Evolutionary conservation across 148 eudicot species (phyloP), one percentile per base, ranked within the genome.

Genomic region (Heliamphora exappendiculata): DNA sequence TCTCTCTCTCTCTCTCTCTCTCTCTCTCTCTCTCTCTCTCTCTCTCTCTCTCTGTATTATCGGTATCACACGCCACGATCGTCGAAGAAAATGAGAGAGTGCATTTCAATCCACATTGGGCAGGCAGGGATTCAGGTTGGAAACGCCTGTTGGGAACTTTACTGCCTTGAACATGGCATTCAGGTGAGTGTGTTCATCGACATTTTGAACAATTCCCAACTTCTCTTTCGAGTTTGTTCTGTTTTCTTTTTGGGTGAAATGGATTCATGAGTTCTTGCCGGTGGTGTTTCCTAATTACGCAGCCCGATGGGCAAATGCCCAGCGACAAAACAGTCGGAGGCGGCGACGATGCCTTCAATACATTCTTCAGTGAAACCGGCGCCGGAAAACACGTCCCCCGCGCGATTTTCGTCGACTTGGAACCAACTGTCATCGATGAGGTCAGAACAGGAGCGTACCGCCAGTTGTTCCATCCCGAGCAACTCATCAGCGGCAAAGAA

Each of bases 271-370:
- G 1, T 20, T 24, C 1, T 69, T 26, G 16, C 2, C 1, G 11
- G 24, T 10, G 0, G 11, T 1, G 1, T 58, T 58, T 58, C 12
- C 3, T 26, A 58, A 22, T 29, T 20, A 1, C 24, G 17, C 44
- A 71, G 75, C 75, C 75, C n/a, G 75, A 71, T 71, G 75, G 75
- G 0, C 75, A 71, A 51, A 71, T 71, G 75, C 75, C 75, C 6
- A 71, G 75, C 44, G 75, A 71, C 75, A 71, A 71, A 24, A 71
- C 75, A 2, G 75, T 71, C 19, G 75, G 75, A 1, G 75, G 75
- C 17, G 75, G 75, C 0, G 75, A 71, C 5, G 75, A 71, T 4
- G 75, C 75, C 9, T 71, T 71, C 62, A 71, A 71, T 45, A 71
- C 75, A 0, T 71, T 71, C 29, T 71, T 71, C 75, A 71, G 62